These are phyloP conservation scores for Periglandula ipomoeae DNA, from an alignment of 2,329 filamentous ascomycete genomes.

Conservation along the genomic window DNA sequence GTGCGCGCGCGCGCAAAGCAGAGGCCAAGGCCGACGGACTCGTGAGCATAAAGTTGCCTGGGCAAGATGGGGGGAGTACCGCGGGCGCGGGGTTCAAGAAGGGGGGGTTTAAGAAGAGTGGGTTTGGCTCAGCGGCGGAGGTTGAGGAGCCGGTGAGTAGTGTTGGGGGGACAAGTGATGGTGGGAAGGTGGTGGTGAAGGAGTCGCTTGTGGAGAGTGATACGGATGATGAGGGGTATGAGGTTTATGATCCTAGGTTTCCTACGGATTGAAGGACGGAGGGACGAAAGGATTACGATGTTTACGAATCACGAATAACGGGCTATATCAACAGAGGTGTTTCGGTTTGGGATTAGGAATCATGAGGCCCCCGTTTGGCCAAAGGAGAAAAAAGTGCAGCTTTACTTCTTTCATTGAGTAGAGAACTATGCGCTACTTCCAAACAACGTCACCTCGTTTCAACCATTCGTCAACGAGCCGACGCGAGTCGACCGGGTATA, in stretches of 20 bases:
- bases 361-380: too few species aligned
- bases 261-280: conserved; percentile 54
- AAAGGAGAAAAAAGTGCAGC: neutral
- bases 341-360: too few species aligned
- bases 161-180: too few species aligned
- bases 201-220: conserved; percentile 42
- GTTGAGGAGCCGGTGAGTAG: too few species aligned
- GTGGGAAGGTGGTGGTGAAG: too few species aligned
- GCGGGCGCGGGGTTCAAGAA: conserved; percentile 50
- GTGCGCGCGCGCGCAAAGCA: conserved; percentile 55
- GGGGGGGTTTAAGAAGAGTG: conserved; percentile 70
- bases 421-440: neutral
- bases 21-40: conserved; percentile 63
- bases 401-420: neutral
- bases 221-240: conserved; percentile 62
- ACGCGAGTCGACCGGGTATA: neutral
- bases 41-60: conserved; percentile 55
- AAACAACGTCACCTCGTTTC: neutral
- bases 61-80: conserved; percentile 17
- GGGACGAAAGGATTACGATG: too few species aligned
- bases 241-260: conserved; percentile 52
- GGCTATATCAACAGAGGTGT: neutral
- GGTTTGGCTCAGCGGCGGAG: conserved; percentile 51
- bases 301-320: neutral
- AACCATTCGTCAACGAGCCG: neutral